Percentiles rank a stretch among this genome's conserved stretches.
These are phyloP conservation scores for Aspergillus intermedius DNA, from an alignment of 2,329 filamentous ascomycete species.

Conservation along the genomic window DNA sequence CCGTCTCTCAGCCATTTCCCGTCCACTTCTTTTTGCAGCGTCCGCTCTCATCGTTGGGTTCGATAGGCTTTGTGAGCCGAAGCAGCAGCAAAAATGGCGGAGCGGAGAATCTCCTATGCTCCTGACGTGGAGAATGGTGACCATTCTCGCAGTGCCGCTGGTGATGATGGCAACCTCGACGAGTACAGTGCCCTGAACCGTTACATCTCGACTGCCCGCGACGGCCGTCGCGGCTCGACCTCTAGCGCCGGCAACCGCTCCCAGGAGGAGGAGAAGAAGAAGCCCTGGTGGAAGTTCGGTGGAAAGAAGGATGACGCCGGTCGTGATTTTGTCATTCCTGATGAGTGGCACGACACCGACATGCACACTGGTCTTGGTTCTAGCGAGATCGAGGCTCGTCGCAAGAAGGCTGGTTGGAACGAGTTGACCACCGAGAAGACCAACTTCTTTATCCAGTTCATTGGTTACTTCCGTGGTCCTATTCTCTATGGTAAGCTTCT, in stretches of 20 bases:
- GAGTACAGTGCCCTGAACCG: conserved; percentile 61
- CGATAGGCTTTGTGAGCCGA: conserved; percentile 33
- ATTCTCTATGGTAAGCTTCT: conserved; percentile 64
- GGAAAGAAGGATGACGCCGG: conserved; percentile 19
- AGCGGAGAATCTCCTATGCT: conserved; percentile 41
- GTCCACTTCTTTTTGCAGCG: conserved; percentile 24
- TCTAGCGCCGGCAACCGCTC: conserved; percentile 38
- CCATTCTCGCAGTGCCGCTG: conserved; percentile 25
- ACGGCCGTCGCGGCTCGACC: conserved; percentile 48
- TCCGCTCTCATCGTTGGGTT: conserved; percentile 33
- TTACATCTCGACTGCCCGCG: conserved; percentile 62
- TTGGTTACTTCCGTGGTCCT: conserved; percentile 68
- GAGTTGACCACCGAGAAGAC: conserved; percentile 68
- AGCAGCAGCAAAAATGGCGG: conserved; percentile 36
- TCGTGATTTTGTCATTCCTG: conserved; percentile 46
- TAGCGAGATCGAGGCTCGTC: conserved; percentile 55
- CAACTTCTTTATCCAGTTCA: conserved; percentile 68
- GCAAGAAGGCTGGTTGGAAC: conserved; percentile 64
- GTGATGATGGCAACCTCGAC: conserved; percentile 37
- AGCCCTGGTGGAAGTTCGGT: conserved; percentile 56
- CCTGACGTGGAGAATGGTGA: conserved; percentile 39
- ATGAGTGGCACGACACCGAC: conserved; percentile 65
- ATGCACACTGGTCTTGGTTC: conserved; percentile 57
- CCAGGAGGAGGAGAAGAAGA: conserved; percentile 41
- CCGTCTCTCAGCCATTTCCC: conserved; percentile 33